These are phyloP conservation scores for Mortierella sp. DNA, from an alignment of 371 early-diverging fungal genomes.

Conservation along the genomic window DNA sequence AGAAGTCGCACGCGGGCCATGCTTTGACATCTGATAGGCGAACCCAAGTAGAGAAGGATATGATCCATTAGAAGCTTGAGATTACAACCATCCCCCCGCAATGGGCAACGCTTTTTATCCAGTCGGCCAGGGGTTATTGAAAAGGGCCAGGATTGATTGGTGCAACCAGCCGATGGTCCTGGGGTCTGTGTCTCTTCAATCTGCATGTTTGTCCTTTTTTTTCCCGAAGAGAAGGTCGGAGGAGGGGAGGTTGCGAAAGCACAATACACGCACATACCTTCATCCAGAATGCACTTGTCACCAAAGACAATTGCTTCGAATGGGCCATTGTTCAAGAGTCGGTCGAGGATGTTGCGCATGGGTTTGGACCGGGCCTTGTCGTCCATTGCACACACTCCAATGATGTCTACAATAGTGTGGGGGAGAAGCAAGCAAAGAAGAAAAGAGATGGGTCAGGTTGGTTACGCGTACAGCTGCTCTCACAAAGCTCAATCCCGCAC, in stretches of 20 bases:
- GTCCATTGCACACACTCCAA: slow-evolving; percentile 96
- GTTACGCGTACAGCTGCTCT: too few relatives aligned
- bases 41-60: not conserved
- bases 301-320: slow-evolving; percentile 95
- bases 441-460: too few relatives aligned
- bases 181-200: too few relatives aligned
- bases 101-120: too few relatives aligned
- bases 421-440: too few relatives aligned
- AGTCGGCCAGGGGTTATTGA: too few relatives aligned
- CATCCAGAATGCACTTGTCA: slow-evolving; percentile 96
- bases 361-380: slow-evolving; percentile 93
- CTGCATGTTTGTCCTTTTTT: too few relatives aligned
- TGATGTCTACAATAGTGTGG: slow-evolving; percentile 59
- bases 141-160: too few relatives aligned
- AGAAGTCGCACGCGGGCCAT: slow-evolving; percentile 98
- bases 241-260: not conserved
- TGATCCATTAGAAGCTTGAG: not conserved
- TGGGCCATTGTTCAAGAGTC: slow-evolving; percentile 77
- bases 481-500: too few relatives aligned
- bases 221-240: too few relatives aligned
- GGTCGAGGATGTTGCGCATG: slow-evolving; percentile 94
- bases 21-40: slow-evolving; percentile 71
- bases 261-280: slow-evolving; percentile 69
- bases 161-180: too few relatives aligned
- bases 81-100: too few relatives aligned